Evolutionary conservation across 257 asterid genomes (phyloP), one percentile per base, ranked within the genome.

Genomic region (Solanum pinnatisectum): DNA sequence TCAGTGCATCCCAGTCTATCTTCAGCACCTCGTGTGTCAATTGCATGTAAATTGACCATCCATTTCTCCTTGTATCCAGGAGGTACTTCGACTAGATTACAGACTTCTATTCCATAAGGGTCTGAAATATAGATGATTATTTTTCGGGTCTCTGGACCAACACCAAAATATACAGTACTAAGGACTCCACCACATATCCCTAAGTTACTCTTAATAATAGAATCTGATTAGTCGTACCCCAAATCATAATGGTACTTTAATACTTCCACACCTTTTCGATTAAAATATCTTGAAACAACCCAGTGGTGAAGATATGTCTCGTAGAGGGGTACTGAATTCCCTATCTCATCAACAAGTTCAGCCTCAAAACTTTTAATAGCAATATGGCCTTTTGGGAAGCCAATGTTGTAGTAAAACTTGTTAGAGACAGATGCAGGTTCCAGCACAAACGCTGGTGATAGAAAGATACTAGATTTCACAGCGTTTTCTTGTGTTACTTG

Each of bases 281-380:
- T 87, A 82, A 88, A 85, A 60, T 87, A 90, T 74, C 88, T 89
- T 23, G 70, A 23, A 5, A 84, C 60, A 20, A 89, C 6, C 92
- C 92, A 92, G 86, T 92, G 93, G 63, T 92, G 92, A 46, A 92
- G 91, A 77, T 90, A 90, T 12, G 92, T 87, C 42, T 92, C 90
- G 27, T 88, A 78, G n/a, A 92, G 91, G 4, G 93, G 91, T 42
- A 89, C 84, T 12, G 92, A 49, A 20, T 87, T 87, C 25, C 93
- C 91, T 13, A 88, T 78, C 32, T 89, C 84, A 39, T 92, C 94
- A 30, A 92, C 92, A 42, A 90, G 71, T 87, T 92, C 93, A 35
- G 89, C 91, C 52, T 88, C 44, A 16, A 92, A 92, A 71, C 33
- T 37, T 88, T 92, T 90, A 39, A 92, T 35, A 27, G 93, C 93